Base-by-base conservation (phyloP, 345 rosid species). In the Gossypium turneri region DNA sequence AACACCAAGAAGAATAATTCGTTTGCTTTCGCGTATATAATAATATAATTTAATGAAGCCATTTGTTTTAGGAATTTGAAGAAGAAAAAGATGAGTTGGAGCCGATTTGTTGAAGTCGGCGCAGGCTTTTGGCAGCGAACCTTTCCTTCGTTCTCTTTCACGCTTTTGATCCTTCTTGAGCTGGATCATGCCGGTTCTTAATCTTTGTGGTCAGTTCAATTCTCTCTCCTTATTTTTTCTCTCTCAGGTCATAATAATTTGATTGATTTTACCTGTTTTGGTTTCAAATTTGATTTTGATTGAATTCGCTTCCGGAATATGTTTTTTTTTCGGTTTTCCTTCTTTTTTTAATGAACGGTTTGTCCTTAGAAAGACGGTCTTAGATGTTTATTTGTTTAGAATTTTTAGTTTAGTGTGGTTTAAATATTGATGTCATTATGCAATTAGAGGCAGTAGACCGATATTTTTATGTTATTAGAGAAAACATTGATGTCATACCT, bases 171-270 rank as follows among this genome's bases (percentile, higher is more conserved):
- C 70, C 85, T 90, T 44, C 84, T 92, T 70, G 90, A 92, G 85
- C 91, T 94, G 78, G 81, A 87, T 71, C 86, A 79, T 71, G 19
- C 78, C 83, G 71, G 83, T 60, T 70, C 81, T 62, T 86, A 67
- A 84, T 92, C 95, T 4, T 94, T 97, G 97, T 90, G 98, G 98
- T 94, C 64, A 53, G 91, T 82, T 67, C 57, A 1, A 22, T 58
- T 45, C 7, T 70, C 51, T 67, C 59, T 70, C 65, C 38, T 4
- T 34, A 4, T 4, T 34, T 34, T 76, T 25, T 57, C 61, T 50
- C 22, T 45, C 51, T 50, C 27, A 3, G 41, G 7, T 22, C 24
- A 25, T 76, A 10, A 53, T 25, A 38, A 7, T 20, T 19, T 72
- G 12, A 70, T 27, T 45, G 4, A 13, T 73, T 69, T 67, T 56